Percentiles rank a stretch among this genome's conserved stretches.
Conservation (phyloP, 331 rosid species). For the Acacia pycnantha region DNA sequence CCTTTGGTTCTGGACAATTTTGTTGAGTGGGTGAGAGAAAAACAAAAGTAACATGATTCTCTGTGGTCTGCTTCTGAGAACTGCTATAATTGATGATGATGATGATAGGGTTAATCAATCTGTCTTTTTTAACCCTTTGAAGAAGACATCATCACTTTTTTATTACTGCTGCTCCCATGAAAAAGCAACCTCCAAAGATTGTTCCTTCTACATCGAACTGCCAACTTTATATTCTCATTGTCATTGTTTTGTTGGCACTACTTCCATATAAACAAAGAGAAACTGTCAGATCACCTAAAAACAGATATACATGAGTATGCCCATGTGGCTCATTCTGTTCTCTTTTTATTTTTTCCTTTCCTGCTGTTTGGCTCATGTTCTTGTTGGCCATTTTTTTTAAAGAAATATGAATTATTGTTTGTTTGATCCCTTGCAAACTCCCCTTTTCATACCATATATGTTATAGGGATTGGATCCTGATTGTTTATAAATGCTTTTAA, state of each 20-base stretch:
- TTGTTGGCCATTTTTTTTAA: constrained; percentile 21
- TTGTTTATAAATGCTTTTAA: constrained; percentile 20
- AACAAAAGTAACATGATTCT: constrained; percentile 47
- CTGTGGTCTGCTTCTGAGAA: constrained; percentile 33
- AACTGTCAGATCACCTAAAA: constrained; percentile 18
- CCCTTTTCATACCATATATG: neutral
- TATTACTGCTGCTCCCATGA: neutral
- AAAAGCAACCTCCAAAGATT: neutral
- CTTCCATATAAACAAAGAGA: constrained; percentile 15
- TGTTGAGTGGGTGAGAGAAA: constrained; percentile 83
- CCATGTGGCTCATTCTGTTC: constrained; percentile 25
- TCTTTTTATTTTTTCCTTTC: neutral
- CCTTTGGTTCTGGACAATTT: constrained; percentile 96
- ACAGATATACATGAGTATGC: constrained; percentile 29
- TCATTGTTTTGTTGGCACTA: constrained; percentile 51
- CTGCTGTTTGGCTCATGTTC: constrained; percentile 27
- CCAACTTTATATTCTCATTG: constrained; percentile 19
- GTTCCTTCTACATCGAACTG: neutral
- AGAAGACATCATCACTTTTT: constrained; percentile 14
- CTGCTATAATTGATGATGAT: constrained; percentile 31
- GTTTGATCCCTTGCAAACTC: neutral
- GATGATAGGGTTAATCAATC: constrained; percentile 19
- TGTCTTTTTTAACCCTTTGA: neutral
- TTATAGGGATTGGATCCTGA: constrained; percentile 13
- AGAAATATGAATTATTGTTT: constrained; percentile 32